Base-by-base conservation (phyloP, 116 monocot species). In the Posidonia oceanica region DNA sequence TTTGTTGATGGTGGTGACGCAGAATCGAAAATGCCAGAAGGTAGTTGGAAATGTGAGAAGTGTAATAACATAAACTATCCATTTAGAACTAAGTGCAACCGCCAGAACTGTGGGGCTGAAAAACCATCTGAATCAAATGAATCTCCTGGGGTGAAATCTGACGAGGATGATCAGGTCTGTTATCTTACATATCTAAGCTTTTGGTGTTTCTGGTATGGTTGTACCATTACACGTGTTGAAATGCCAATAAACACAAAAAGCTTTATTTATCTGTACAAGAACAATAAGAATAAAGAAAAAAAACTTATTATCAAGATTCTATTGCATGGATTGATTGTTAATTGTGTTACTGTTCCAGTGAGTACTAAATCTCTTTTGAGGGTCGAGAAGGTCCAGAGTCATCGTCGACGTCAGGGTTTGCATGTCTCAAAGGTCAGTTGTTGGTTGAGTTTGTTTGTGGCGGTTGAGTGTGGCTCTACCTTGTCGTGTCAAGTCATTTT, bases 21-120 rank as follows among this genome's bases (percentile, higher is more conserved):
- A 93, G 93, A 91, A 76, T 64, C 79, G 40, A 96, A 88, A 80
- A 88, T 85, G 83, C 91, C 91, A 36, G 91, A 96, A 54, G 95
- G 95, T 1, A 91, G 91, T 59, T 91, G 91, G 95, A 91, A 96
- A 71, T 96, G 95, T 54, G 80, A 86, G 53, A 81, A 96, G 64
- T 96, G 95, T 52, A 84, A 80, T 71, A 91, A 96, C 76, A 96
- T 96, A 71, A 96, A 96, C 54, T 96, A 91, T 72, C 91, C 95
- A 18, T 96, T 96, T 80, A 79, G 91, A 48, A 86, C 84, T 14
- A 91, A 91, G 61, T 96, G 95, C 72, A 96, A 96, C 54, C 74
- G 95, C 11, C 95, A 88, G 60, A 84, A 86, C 61, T 96, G 95
- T 74, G 95, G 91, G 59, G 91, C 95, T 16, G 91, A 91, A 81